phyloP scores from a whole-genome alignment of 78 protist species.

The Speleostelium caveatum region DNA sequence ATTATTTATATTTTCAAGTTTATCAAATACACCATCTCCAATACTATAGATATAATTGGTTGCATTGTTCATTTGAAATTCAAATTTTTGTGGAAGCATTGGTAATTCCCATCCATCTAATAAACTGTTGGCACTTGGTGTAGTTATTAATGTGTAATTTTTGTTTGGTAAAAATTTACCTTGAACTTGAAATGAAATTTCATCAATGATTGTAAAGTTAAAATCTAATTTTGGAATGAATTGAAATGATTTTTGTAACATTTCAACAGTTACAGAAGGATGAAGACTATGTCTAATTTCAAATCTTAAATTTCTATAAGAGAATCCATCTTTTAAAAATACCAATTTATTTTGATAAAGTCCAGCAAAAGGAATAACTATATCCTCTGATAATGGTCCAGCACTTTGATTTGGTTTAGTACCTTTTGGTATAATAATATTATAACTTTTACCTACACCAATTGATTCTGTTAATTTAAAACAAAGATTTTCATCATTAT shows the following conservation, averaged over 20 bases:
- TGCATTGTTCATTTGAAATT: too few relatives aligned
- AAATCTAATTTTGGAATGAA: conserved; percentile 7
- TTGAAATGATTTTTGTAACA: background rate
- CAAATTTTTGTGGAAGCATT: too few relatives aligned
- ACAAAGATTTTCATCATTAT: conserved; percentile 4
- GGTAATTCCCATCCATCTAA: background rate
- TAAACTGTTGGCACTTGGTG: background rate
- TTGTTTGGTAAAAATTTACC: background rate
- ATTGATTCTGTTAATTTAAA: background rate
- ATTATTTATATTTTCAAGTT: too few relatives aligned
- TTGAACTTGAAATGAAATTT: background rate
- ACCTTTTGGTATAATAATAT: conserved; percentile 1
- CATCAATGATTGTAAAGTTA: background rate
- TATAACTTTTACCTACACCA: conserved; percentile 11
- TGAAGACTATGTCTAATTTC: conserved; percentile 14
- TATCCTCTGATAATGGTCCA: conserved; percentile 17
- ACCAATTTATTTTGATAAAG: conserved; percentile 18
- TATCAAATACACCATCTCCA: too few relatives aligned
- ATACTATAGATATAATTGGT: too few relatives aligned
- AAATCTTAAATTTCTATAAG: conserved; percentile 7
- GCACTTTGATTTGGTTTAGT: background rate
- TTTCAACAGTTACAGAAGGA: background rate
- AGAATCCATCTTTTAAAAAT: background rate
- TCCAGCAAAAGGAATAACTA: conserved; percentile 6
- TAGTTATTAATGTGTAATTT: background rate